phyloP scores from a whole-genome alignment of 73 alveolate species.

The Tetrahymena thermophila region DNA sequence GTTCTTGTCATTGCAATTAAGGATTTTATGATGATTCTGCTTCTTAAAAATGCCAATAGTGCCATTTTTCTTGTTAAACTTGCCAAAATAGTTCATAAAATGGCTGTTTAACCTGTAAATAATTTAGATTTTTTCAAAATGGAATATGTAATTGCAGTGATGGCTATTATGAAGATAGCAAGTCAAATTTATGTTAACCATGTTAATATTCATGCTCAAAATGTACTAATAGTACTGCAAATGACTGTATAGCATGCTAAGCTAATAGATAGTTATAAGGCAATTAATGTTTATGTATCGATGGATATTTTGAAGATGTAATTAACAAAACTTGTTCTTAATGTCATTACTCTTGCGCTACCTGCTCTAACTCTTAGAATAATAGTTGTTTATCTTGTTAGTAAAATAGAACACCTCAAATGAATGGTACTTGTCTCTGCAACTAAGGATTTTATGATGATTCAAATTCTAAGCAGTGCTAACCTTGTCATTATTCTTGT shows the following conservation, averaged over 20 bases:
- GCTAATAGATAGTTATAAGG: background rate
- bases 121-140: background rate
- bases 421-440: background rate
- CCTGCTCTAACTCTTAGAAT: background rate
- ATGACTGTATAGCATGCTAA: background rate
- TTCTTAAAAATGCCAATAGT: no score
- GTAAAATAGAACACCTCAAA: background rate
- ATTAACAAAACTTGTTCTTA: background rate
- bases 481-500: background rate
- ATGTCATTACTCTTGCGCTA: background rate
- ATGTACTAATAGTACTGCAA: background rate
- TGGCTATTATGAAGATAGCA: background rate
- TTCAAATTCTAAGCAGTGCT: background rate
- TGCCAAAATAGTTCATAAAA: no score
- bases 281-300: background rate
- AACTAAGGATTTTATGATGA: background rate
- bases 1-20: background rate
- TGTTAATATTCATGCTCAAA: background rate
- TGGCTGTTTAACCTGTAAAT: background rate
- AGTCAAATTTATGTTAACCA: background rate
- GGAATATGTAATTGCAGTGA: background rate
- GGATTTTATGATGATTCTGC: no score
- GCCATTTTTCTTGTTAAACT: no score
- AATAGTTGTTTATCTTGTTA: background rate
- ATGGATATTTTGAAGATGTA: background rate